Evolutionary conservation across 139 green algal genomes (phyloP).

Genomic region (Tetraselmis chui): DNA sequence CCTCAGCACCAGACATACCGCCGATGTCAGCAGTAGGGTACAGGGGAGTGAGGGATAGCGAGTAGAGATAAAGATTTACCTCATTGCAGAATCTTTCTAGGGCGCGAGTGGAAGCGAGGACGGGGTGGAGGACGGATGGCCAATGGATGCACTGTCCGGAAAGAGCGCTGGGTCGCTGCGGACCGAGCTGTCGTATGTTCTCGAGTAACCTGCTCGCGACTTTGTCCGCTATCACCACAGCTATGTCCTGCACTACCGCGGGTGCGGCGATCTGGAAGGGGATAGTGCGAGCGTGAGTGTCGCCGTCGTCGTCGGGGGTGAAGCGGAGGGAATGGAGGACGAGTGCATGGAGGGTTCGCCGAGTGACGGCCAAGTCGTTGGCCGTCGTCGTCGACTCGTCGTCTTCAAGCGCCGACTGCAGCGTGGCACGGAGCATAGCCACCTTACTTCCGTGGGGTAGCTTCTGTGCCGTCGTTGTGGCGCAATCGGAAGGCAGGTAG

Average conservation of each 20-base stretch:
- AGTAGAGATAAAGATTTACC: neutral
- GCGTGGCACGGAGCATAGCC: neutral
- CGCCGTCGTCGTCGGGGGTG: conserved; percentile 7
- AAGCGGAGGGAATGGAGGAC: conserved; percentile 23
- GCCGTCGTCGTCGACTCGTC: neutral
- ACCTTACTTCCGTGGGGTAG: too few species aligned
- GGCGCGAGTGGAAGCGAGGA: conserved; percentile 33
- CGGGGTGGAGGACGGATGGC: conserved; percentile 32
- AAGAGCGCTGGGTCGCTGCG: neutral
- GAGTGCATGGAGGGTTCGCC: neutral
- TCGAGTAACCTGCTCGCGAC: conserved; percentile 37
- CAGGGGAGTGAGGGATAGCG: neutral
- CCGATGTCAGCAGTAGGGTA: neutral
- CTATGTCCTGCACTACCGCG: conserved; percentile 42
- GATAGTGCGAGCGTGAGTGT: too few species aligned
- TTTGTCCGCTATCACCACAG: conserved; percentile 31
- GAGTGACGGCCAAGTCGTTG: neutral
- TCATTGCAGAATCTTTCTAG: conserved; percentile 52
- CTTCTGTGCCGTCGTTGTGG: too few species aligned
- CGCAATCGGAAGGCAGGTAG: too few species aligned
- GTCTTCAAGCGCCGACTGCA: neutral
- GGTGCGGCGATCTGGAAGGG: neutral
- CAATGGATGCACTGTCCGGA: conserved; percentile 8
- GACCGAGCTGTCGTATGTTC: conserved; percentile 19
- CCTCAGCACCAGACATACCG: too few species aligned